These are phyloP conservation scores for Eucalyptus erythrocorys DNA, from an alignment of 345 rosid genomes.

Conservation along the genomic window DNA sequence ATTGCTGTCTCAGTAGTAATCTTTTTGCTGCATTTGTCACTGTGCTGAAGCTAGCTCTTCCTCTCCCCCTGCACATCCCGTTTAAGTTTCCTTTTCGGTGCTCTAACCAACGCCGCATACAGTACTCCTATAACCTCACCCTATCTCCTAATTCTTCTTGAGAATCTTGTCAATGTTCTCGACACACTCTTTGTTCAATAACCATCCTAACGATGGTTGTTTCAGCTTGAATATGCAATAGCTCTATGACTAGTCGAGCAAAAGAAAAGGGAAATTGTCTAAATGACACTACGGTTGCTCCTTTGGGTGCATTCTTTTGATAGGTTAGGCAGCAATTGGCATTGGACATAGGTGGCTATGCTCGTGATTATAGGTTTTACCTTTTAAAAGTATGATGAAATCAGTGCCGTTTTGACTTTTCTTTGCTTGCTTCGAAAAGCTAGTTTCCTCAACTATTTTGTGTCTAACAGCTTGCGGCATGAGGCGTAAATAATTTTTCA, in stretches of 20 bases:
- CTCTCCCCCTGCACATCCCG: not conserved
- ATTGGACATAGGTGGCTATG: not conserved
- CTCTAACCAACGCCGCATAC: not conserved
- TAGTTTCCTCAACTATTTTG: not conserved
- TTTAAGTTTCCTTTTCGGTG: not conserved
- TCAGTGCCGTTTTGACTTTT: not conserved
- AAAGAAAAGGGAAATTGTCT: not conserved
- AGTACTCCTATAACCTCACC: not conserved
- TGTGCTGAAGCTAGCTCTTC: not conserved
- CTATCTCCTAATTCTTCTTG: not conserved
- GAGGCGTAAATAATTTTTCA: not conserved
- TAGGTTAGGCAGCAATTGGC: not conserved
- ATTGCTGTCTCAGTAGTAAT: not conserved
- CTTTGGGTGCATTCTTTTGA: not conserved
- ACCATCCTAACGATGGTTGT: not conserved
- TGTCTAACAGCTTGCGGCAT: not conserved
- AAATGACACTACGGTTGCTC: not conserved
- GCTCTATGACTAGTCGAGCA: not conserved
- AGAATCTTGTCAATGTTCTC: not conserved
- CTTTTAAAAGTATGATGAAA: not conserved
- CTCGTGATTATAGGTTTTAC: not conserved
- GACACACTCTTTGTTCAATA: not conserved
- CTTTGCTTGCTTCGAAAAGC: not conserved
- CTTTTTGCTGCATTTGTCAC: not conserved
- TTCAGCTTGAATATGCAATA: not conserved